A percentile compares a stretch with the other conserved stretches of the same genome.
These are phyloP conservation scores for Penicillium griseofulvum DNA, from an alignment of 2,329 filamentous ascomycete genomes.

Conservation along the genomic window DNA sequence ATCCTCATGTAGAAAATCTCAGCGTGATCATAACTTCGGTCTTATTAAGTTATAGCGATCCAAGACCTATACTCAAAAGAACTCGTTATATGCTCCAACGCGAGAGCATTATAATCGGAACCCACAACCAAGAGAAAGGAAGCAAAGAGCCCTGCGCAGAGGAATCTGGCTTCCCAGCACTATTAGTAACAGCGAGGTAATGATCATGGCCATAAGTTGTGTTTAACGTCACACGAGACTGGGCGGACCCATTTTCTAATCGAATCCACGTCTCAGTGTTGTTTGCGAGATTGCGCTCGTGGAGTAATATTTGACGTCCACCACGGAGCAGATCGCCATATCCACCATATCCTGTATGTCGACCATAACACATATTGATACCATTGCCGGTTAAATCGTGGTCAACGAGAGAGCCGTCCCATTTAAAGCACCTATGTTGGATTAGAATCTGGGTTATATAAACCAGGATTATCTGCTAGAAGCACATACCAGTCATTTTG, in stretches of 20 bases:
- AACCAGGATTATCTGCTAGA: not conserved
- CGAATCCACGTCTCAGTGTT: conserved; percentile 61
- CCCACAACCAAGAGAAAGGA: conserved; percentile 2
- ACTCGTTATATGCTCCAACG: not conserved
- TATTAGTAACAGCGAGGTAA: not conserved
- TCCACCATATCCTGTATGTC: conserved; percentile 68
- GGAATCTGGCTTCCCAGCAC: not conserved
- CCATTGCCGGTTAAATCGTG: conserved; percentile 43
- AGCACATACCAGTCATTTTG: conserved; percentile 58
- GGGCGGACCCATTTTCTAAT: conserved; percentile 54
- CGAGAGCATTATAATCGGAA: conserved; percentile 3
- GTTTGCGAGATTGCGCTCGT: conserved; percentile 43
- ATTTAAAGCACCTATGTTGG: conserved; percentile 39
- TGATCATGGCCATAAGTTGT: conserved; percentile 57
- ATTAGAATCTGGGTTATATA: not conserved
- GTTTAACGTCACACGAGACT: conserved; percentile 57
- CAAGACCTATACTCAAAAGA: not conserved
- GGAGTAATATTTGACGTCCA: conserved; percentile 54
- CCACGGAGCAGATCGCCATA: conserved; percentile 66
- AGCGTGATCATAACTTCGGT: not conserved
- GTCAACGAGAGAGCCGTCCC: conserved; percentile 28
- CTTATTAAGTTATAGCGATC: not conserved
- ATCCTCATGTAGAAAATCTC: no score
- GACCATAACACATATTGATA: conserved; percentile 56
- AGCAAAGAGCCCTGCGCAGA: not conserved